Evolutionary conservation across 176 grass and related monocot species (phyloP).

Genomic region (Luzula sylvatica): DNA sequence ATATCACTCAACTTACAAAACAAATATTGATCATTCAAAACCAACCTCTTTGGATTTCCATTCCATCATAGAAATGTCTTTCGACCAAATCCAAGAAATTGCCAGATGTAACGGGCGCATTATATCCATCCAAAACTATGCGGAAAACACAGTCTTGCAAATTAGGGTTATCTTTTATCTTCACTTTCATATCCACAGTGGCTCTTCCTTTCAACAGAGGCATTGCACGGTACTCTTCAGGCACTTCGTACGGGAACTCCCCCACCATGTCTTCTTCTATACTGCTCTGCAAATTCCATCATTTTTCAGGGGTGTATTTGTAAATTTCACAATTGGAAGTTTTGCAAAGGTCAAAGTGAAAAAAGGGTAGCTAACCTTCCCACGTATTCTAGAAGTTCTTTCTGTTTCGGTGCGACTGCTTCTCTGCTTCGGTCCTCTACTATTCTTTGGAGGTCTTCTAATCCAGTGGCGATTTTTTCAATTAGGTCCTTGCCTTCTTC

Average conservation of each 20-base stretch:
- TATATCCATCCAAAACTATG: conserved; percentile 95
- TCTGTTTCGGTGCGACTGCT: conserved; percentile 85
- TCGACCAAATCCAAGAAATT: conserved; percentile 92
- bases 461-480: conserved; percentile 64
- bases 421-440: conserved; percentile 78
- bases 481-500: conserved; percentile 68
- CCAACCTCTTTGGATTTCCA: conserved; percentile 95
- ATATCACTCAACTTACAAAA: too few species aligned
- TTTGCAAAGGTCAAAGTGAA: background rate
- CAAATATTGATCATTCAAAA: background rate
- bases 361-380: conserved; percentile 48
- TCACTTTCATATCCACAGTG: conserved; percentile 94
- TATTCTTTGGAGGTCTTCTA: conserved; percentile 75
- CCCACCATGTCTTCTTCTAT: conserved; percentile 99
- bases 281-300: conserved; percentile 99
- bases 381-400: conserved; percentile 93
- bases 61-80: conserved; percentile 93
- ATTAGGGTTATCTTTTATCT: conserved; percentile 93
- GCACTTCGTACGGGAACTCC: conserved; percentile 84
- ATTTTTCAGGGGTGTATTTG: conserved; percentile 90
- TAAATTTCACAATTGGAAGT: conserved; percentile 22
- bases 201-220: conserved; percentile 96
- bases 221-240: conserved; percentile 81
- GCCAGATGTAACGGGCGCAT: conserved; percentile 82
- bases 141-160: conserved; percentile 76